These are phyloP conservation scores for Byssochlamys sp. DNA, from an alignment of 2,329 filamentous ascomycete genomes.

Conservation along the genomic window DNA sequence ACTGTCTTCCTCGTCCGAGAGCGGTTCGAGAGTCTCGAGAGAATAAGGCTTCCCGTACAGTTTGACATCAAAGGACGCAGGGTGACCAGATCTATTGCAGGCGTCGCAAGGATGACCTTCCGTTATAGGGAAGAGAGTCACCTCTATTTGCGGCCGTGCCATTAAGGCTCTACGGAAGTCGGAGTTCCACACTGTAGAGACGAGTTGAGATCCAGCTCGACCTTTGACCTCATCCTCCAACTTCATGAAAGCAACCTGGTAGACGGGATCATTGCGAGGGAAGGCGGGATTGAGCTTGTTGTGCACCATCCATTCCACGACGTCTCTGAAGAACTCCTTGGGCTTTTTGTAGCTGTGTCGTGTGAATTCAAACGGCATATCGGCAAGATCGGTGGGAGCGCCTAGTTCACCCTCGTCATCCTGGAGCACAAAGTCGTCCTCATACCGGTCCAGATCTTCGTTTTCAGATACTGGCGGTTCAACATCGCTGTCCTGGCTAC, in stretches of 20 bases:
- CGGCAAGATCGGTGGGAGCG: conserved; percentile 41
- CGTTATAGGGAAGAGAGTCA: conserved; percentile 36
- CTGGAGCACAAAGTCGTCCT: conserved; percentile 56
- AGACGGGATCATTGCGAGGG: conserved; percentile 52
- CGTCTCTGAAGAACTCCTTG: conserved; percentile 63
- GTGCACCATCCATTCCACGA: conserved; percentile 72
- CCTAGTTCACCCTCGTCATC: conserved; percentile 53
- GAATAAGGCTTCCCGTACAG: conserved; percentile 60
- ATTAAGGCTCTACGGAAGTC: conserved; percentile 58
- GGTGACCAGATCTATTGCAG: conserved; percentile 60
- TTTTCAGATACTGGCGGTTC: conserved; percentile 18
- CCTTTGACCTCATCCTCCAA: conserved; percentile 61
- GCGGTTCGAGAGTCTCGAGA: conserved; percentile 54
- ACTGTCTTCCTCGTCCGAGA: conserved; percentile 41
- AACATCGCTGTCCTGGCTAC: conserved; percentile 20
- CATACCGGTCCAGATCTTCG: conserved; percentile 46
- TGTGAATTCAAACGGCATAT: conserved; percentile 62
- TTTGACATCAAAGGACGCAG: conserved; percentile 54
- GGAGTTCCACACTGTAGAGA: conserved; percentile 59
- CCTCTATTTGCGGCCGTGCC: conserved; percentile 54
- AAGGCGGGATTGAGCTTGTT: conserved; percentile 68
- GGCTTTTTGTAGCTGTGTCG: conserved; percentile 56
- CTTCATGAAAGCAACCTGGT: conserved; percentile 59
- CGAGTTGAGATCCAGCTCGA: conserved; percentile 60
- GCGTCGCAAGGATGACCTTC: conserved; percentile 52